phyloP scores from a whole-genome alignment of 306 rosid genomes.

The Begonia masoniana region DNA sequence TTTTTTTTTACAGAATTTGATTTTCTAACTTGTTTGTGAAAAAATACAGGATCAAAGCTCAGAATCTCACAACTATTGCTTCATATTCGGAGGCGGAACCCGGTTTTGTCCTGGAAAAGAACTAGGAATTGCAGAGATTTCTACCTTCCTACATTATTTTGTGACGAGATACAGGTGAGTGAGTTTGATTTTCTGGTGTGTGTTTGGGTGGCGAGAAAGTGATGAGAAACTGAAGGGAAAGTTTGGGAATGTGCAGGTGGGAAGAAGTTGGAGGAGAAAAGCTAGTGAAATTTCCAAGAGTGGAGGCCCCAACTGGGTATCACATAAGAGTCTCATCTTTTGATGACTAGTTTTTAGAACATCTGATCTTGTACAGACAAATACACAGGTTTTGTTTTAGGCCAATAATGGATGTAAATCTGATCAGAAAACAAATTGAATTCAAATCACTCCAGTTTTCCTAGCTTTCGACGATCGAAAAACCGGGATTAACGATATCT shows the following conservation, averaged over 20 bases:
- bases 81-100: slow-evolving; percentile 90
- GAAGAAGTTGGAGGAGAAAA: slow-evolving; percentile 94
- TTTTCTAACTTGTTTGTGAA: background rate
- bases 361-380: too few relatives aligned
- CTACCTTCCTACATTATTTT: slow-evolving; percentile 79
- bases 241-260: slow-evolving; percentile 46
- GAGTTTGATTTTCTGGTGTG: background rate
- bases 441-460: too few relatives aligned
- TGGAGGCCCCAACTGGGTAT: slow-evolving; percentile 89
- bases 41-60: slow-evolving; percentile 44
- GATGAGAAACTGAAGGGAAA: too few relatives aligned
- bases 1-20: too few relatives aligned
- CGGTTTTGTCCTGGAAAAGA: slow-evolving; percentile 95
- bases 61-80: slow-evolving; percentile 46
- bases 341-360: too few relatives aligned
- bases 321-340: slow-evolving; percentile 45
- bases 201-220: too few relatives aligned
- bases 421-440: too few relatives aligned
- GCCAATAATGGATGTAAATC: too few relatives aligned
- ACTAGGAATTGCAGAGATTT: slow-evolving; percentile 75
- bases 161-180: slow-evolving; percentile 87
- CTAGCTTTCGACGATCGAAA: too few relatives aligned
- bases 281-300: slow-evolving; percentile 88
- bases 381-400: too few relatives aligned
- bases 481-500: too few relatives aligned